Conservation (phyloP, 177 flowering plant genomes). For the Vitis hybrid region DNA sequence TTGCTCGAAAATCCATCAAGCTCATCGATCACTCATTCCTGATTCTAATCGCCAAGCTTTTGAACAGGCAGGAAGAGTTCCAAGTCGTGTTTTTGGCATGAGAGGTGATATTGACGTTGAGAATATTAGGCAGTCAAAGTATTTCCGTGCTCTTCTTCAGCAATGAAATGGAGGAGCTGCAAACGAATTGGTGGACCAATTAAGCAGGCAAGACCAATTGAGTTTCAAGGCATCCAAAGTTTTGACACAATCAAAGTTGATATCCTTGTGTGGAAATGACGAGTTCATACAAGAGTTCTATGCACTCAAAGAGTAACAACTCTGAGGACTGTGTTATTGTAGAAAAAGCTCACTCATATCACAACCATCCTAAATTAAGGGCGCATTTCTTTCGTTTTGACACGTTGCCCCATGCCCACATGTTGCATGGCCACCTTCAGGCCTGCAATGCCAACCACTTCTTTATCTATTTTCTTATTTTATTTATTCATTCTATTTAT, state of each 20-base stretch:
- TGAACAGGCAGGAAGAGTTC: constrained; percentile 50
- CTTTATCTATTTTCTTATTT: too few species aligned
- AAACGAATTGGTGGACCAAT: constrained; percentile 47
- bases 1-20: constrained; percentile 47
- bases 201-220: constrained; percentile 35
- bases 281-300: constrained; percentile 22
- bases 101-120: constrained; percentile 57
- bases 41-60: constrained; percentile 84
- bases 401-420: too few species aligned
- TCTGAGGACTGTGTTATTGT: constrained; percentile 50
- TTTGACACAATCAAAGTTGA: constrained; percentile 51
- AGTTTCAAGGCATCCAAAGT: constrained; percentile 42
- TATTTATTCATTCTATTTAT: too few species aligned
- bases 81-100: constrained; percentile 40
- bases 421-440: too few species aligned
- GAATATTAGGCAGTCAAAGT: constrained; percentile 76
- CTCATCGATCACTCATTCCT: constrained; percentile 60
- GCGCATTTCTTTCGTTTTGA: too few species aligned
- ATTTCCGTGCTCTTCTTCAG: constrained; percentile 46
- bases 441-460: too few species aligned
- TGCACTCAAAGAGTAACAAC: constrained; percentile 27
- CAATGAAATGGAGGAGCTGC: constrained; percentile 28
- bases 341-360: constrained; percentile 33
- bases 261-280: constrained; percentile 56
- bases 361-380: constrained; percentile 23